A percentile compares a stretch with the other conserved stretches of the same genome.
Conservation (phyloP, 73 alveolate genomes). For the Stentor coeruleus region DNA sequence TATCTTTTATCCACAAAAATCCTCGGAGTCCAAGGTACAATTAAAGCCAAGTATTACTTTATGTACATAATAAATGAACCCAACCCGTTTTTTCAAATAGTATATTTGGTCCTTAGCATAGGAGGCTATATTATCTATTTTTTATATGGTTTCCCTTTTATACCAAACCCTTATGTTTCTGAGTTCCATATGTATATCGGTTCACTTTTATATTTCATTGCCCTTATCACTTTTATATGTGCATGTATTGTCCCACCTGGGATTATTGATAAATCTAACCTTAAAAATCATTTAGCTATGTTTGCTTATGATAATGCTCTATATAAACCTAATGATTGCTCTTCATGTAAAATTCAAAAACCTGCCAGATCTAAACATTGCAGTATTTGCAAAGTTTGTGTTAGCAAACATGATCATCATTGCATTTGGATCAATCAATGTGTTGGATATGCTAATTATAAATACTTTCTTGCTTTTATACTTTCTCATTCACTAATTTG, state of each 20-base stretch:
- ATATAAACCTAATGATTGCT: background rate
- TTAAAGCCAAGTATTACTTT: background rate
- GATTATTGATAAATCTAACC: background rate
- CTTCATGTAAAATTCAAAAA: constrained; percentile 7
- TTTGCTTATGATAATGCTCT: constrained; percentile 20
- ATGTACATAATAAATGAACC: background rate
- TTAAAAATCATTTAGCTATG: background rate
- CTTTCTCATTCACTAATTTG: constrained; percentile 19
- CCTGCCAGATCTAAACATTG: constrained; percentile 58
- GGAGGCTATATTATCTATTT: constrained; percentile 22
- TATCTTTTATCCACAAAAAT: background rate
- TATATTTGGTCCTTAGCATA: background rate
- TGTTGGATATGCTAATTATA: constrained; percentile 43
- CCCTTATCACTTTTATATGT: background rate
- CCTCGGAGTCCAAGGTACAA: background rate
- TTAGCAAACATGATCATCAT: constrained; percentile 64
- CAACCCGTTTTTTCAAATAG: constrained; percentile 20
- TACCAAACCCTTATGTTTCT: background rate
- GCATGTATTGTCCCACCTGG: constrained; percentile 22
- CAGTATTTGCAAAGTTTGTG: constrained; percentile 57
- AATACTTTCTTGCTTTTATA: background rate
- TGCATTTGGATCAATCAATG: constrained; percentile 74
- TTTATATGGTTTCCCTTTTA: constrained; percentile 20
- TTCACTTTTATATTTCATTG: background rate
- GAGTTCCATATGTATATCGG: constrained; percentile 19